Evolutionary conservation across 441 rosid genomes (phyloP), one percentile per base, ranked within the genome.

Genomic region (Adansonia madagascariensis): DNA sequence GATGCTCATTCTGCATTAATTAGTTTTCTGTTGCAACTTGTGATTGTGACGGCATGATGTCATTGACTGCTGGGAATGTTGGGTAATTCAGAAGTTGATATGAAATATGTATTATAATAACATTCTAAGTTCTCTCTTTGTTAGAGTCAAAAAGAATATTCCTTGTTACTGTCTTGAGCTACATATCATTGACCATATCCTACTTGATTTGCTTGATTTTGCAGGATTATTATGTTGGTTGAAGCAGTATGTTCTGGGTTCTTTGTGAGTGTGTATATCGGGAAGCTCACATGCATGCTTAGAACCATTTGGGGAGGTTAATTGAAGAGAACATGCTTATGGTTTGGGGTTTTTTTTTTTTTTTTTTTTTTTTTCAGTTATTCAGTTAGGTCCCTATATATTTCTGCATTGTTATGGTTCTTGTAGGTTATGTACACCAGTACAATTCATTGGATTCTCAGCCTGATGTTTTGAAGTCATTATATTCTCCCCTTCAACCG

Each of bases 401-500:
- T 14, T 44, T 74, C 49, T 74, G 17, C 27, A 8, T 3, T 61
- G 1, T 80, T 61, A 74, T 69, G 77, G 79, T 77, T 57, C 71
- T 74, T 80, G 85, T 91, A 95, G 99, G 97, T 80, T 92, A 94
- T 80, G 84, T 95, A 22, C 91, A 92, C 77, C 91, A 87, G 84
- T 95, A 95, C 87, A 95, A 94, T 80, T 91, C 95, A 0, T 77
- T 93, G 74, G 88, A 95, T 80, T 94, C 99, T 74, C 89, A 92
- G 78, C 99, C 99, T 77, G 99, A 95, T 84, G 95, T 95, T 75
- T 86, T 94, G 89, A 95, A 94, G 81, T 90, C 99, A 59, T 80
- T 95, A 49, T 95, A 94, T 87, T 95, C 99, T 78, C 98, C 98
- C 75, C 98, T 95, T 83, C 99, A 95, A 82, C 93, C 90, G 62